A percentile compares a stretch with the other conserved stretches of the same genome.
These are phyloP conservation scores for Neofusicoccum sp. DNA, from an alignment of 2,329 filamentous ascomycete genomes.

Conservation along the genomic window DNA sequence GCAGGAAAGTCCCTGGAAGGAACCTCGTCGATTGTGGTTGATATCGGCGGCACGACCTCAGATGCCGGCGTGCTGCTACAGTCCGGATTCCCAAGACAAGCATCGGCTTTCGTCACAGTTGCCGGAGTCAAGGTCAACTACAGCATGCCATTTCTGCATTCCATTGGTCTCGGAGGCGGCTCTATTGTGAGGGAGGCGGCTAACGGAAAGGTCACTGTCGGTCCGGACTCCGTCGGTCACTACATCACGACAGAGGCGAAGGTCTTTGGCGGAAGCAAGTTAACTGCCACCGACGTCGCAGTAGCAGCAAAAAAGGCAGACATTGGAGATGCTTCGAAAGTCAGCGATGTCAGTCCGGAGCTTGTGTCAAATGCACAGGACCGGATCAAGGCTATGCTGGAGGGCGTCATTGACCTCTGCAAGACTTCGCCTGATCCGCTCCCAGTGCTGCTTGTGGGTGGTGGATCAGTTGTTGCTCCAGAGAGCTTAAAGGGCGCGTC, in stretches of 20 bases:
- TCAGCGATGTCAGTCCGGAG: slow-evolving; percentile 34
- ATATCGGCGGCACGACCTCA: slow-evolving; percentile 68
- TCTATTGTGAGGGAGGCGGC: slow-evolving; percentile 53
- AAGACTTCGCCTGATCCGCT: slow-evolving; percentile 64
- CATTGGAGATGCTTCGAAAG: slow-evolving; percentile 50
- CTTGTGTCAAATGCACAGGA: slow-evolving; percentile 29
- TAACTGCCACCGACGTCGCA: slow-evolving; percentile 62
- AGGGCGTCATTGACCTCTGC: slow-evolving; percentile 62
- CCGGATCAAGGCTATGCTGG: slow-evolving; percentile 55
- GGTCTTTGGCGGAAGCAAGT: slow-evolving; percentile 58
- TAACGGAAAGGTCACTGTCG: slow-evolving; percentile 50
- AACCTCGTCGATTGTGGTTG: slow-evolving; percentile 52
- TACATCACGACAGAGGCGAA: slow-evolving; percentile 57
- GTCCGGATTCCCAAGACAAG: slow-evolving; percentile 65
- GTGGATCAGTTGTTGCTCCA: slow-evolving; percentile 63
- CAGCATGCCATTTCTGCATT: slow-evolving; percentile 22
- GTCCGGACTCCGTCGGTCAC: slow-evolving; percentile 65
- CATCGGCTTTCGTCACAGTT: slow-evolving; percentile 64
- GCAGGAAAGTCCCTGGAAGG: slow-evolving; percentile 30
- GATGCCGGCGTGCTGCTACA: slow-evolving; percentile 64
- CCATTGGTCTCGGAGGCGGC: slow-evolving; percentile 62
- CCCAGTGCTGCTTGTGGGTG: slow-evolving; percentile 64
- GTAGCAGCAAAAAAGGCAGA: slow-evolving; percentile 42
- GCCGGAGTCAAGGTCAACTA: slow-evolving; percentile 64
- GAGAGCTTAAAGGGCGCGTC: slow-evolving; percentile 60